Evolutionary conservation across 2,329 filamentous ascomycete species (phyloP).

Genomic region (Microsporum audouinii): DNA sequence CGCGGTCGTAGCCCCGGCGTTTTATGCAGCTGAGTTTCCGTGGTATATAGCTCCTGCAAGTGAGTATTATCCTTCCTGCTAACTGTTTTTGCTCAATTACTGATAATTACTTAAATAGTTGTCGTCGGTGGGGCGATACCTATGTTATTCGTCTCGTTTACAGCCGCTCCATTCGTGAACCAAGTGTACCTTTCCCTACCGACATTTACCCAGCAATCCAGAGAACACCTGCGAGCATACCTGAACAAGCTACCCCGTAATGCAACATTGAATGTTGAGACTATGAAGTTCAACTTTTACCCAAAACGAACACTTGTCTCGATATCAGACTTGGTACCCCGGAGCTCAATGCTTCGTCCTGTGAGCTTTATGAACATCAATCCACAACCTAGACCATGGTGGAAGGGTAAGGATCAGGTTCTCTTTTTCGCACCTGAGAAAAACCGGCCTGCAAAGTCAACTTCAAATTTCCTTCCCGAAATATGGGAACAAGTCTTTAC

Average conservation of each 20-base stretch:
- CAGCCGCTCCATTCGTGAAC: conserved; percentile 59
- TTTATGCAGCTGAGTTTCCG: conserved; percentile 36
- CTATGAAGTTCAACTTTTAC: conserved; percentile 36
- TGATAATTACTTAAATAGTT: conserved; percentile 32
- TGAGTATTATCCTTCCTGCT: conserved; percentile 18
- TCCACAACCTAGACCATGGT: conserved; percentile 27
- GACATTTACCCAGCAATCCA: conserved; percentile 50
- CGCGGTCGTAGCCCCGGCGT: conserved; percentile 51
- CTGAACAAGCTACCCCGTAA: conserved; percentile 34
- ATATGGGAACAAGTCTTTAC: conserved; percentile 35
- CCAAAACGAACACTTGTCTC: conserved; percentile 33
- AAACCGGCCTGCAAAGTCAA: conserved; percentile 28
- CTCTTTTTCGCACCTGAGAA: conserved; percentile 32
- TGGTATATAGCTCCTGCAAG: conserved; percentile 33
- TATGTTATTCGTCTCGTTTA: conserved; percentile 52
- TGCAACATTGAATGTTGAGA: conserved; percentile 35
- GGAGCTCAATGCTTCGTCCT: conserved; percentile 27
- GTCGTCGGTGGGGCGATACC: conserved; percentile 52
- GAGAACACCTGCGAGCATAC: conserved; percentile 35
- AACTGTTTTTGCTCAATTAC: neutral
- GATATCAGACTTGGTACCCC: conserved; percentile 31
- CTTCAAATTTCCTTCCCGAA: conserved; percentile 33
- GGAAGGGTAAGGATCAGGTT: conserved; percentile 25
- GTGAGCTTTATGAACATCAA: conserved; percentile 33
- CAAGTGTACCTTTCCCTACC: conserved; percentile 62